phyloP scores from a whole-genome alignment of 805 yeast genomes.

The Kuraishia molischiana region DNA sequence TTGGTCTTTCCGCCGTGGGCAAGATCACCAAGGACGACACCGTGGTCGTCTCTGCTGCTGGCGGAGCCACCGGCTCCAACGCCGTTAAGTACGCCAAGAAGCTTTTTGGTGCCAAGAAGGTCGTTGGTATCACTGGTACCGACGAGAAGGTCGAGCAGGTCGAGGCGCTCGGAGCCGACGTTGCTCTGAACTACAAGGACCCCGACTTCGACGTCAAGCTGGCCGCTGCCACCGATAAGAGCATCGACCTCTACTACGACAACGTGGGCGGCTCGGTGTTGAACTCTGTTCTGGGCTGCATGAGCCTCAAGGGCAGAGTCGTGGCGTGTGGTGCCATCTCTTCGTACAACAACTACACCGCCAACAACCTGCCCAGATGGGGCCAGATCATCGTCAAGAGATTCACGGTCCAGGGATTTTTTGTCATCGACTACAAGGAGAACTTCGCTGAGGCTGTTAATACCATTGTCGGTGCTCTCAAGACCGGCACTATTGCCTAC shows the following conservation, averaged over 20 bases:
- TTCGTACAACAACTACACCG: constrained; percentile 37
- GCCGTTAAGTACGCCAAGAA: constrained; percentile 48
- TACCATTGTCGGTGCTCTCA: constrained; percentile 24
- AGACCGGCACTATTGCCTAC: constrained; percentile 29
- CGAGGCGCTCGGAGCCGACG: constrained; percentile 43
- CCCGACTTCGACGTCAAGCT: constrained; percentile 24
- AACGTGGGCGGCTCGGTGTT: constrained; percentile 56
- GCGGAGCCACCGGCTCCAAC: constrained; percentile 65
- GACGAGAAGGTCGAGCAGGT: constrained; percentile 44
- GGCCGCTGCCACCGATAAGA: constrained; percentile 34
- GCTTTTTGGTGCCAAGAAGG: constrained; percentile 40
- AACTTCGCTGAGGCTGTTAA: constrained; percentile 27
- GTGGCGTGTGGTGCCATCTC: constrained; percentile 59
- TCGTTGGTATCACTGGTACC: constrained; percentile 56
- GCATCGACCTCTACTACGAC: constrained; percentile 46
- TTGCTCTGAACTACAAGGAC: constrained; percentile 44
- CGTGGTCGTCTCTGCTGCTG: constrained; percentile 52
- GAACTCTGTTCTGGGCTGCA: constrained; percentile 28
- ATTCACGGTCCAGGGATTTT: constrained; percentile 42
- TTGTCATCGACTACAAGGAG: constrained; percentile 32
- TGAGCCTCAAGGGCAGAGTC: constrained; percentile 32
- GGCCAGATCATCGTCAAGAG: constrained; percentile 36
- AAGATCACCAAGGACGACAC: constrained; percentile 32
- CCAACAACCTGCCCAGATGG: constrained; percentile 29
- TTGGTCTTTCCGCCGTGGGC: constrained; percentile 42